Percentiles rank a stretch among this genome's conserved stretches.
Conservation (phyloP, 495 filamentous ascomycete genomes). For the Penicillium cosmopolitanum region DNA sequence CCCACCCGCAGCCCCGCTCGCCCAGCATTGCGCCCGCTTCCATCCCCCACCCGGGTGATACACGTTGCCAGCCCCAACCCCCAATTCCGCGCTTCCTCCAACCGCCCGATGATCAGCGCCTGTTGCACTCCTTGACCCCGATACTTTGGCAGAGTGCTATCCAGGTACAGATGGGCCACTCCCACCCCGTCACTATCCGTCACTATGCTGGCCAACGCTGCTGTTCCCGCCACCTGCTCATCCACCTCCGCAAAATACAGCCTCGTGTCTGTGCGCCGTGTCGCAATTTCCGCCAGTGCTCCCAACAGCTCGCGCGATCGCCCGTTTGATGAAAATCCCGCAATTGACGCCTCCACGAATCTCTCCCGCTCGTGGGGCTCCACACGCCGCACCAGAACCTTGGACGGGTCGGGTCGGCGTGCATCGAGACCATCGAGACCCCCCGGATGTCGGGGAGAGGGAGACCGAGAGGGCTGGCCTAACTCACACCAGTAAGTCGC, state of each 20-base stretch:
- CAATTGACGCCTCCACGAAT: slow-evolving; percentile 18
- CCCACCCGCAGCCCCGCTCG: slow-evolving; percentile 13
- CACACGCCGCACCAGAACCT: slow-evolving; percentile 1
- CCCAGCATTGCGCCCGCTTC: slow-evolving; percentile 20
- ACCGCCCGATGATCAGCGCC: slow-evolving; percentile 18
- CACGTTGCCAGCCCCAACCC: slow-evolving; percentile 12
- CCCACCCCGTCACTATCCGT: neutral
- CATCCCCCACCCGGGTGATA: slow-evolving; percentile 17
- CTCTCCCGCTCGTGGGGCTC: slow-evolving; percentile 7
- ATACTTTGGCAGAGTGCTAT: slow-evolving; percentile 12
- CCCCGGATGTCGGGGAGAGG: neutral
- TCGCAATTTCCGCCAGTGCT: slow-evolving; percentile 16
- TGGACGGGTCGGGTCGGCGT: neutral
- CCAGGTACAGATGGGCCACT: slow-evolving; percentile 20
- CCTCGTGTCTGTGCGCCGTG: slow-evolving; percentile 9
- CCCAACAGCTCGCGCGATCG: slow-evolving; percentile 16
- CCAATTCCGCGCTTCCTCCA: slow-evolving; percentile 6
- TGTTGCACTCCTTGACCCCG: slow-evolving; percentile 21
- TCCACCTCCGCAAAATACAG: slow-evolving; percentile 15
- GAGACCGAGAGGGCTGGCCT: neutral
- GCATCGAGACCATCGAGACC: neutral
- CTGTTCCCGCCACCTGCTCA: slow-evolving; percentile 15
- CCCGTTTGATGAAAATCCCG: slow-evolving; percentile 19
- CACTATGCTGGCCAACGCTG: slow-evolving; percentile 18
- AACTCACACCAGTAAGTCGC: slow-evolving; percentile 15